phyloP scores from a whole-genome alignment of 768 basidiomycete species.

The Amanita fuliginea region DNA sequence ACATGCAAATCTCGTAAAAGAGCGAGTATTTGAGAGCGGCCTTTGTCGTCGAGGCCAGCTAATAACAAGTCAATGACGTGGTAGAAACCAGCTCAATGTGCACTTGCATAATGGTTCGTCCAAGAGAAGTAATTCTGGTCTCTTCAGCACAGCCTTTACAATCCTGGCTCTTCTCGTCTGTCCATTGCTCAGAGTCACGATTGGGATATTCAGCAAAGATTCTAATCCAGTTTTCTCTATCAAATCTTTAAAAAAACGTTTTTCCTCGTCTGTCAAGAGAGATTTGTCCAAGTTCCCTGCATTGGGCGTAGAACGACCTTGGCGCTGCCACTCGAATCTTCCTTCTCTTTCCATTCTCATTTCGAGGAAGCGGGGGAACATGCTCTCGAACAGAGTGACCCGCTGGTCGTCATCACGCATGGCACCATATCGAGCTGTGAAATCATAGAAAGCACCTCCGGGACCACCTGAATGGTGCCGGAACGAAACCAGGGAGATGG shows the following conservation, averaged over 20 bases:
- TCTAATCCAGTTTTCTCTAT: conserved; percentile 45
- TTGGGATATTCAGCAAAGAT: conserved; percentile 66
- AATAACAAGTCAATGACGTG: neutral
- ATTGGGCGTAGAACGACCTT: conserved; percentile 5
- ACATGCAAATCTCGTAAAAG: conserved; percentile 46
- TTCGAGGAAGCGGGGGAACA: conserved; percentile 42
- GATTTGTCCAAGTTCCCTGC: conserved; percentile 9
- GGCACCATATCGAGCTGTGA: conserved; percentile 85
- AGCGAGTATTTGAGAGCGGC: conserved; percentile 41
- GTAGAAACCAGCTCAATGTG: neutral
- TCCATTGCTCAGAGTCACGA: conserved; percentile 82
- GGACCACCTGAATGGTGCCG: conserved; percentile 41
- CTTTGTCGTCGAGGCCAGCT: conserved; percentile 72
- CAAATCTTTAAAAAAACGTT: conserved; percentile 38
- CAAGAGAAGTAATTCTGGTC: conserved; percentile 70
- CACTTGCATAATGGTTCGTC: conserved; percentile 84
- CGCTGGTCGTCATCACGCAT: conserved; percentile 71
- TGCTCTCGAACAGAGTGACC: conserved; percentile 60
- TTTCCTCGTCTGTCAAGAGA: conserved; percentile 17
- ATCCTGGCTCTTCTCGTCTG: conserved; percentile 86
- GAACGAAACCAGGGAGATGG: conserved; percentile 54
- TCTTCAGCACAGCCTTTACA: conserved; percentile 57
- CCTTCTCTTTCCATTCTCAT: conserved; percentile 15
- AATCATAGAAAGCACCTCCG: conserved; percentile 77
- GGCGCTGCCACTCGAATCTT: conserved; percentile 6